Base-by-base conservation (phyloP, 805 yeast genomes). In the Candida ulmi region DNA sequence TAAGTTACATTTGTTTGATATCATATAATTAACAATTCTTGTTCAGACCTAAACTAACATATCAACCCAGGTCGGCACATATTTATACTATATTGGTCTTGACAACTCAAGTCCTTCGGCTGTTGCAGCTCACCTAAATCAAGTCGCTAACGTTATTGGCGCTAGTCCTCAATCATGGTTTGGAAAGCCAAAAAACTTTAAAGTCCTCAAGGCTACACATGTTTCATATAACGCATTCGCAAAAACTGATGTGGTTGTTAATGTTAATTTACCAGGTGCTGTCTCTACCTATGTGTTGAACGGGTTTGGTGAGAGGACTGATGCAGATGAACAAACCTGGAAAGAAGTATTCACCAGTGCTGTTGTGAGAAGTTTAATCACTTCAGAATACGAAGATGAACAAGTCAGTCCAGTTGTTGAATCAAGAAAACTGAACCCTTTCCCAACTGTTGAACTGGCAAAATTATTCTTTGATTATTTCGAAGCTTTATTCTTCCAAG, bases 371-470 rank as follows among this genome's bases (percentile, higher is more conserved):
- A 66, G 90, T 8, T 60, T 93, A 32, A 63, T 88, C 40, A 77
- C 77, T 21, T 59, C 64, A 7, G 86, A 77, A 47, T 88, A 85
- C 37, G 95, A 88, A 37, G 88, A 81, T 33, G 91, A 84, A 60
- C 81, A 62, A 64, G 83, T 66, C 53, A 69, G 71, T 34, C 71
- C 76, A 37, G 72, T 93, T 40, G 95, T 88, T 9, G 95, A 90
- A 56, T 83, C 93, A 29, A 75, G 96, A 48, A 78, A 83, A 43
- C 69, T 87, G 41, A 83, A 88, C 51, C 97, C 97, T 5, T 74
- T 93, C 44, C 55, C 69, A 21, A 63, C 62, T 25, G 63, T 66
- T 9, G 70, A 65, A 24, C 61, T 69, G 12, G 78, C 82, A 3
- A 63, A 64, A 39, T 58, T 62, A 38, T 87, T 87, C 55, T 57